These are phyloP conservation scores for Spencermartinsiella europaea DNA, from an alignment of 805 yeast species.

Conservation along the genomic window DNA sequence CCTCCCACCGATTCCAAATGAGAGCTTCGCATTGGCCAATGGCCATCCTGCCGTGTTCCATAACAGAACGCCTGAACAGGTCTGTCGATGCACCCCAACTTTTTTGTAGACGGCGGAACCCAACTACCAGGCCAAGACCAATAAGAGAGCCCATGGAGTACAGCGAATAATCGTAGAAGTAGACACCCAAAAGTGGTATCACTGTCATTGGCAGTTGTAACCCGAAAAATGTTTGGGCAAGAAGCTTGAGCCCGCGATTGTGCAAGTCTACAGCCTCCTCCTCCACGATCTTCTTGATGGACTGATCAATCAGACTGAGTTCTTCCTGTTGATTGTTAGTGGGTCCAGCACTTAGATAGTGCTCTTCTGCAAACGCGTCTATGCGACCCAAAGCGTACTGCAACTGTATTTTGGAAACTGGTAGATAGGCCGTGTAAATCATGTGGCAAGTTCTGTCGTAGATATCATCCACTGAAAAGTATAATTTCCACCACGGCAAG, in stretches of 20 bases:
- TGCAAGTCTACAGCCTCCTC: conserved; percentile 24
- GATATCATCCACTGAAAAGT: conserved; percentile 34
- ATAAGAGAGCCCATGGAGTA: conserved; percentile 34
- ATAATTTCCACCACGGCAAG: conserved; percentile 36
- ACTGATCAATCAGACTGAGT: not conserved
- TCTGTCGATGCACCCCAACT: conserved; percentile 28
- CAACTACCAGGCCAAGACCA: conserved; percentile 33
- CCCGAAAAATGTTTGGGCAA: conserved; percentile 27
- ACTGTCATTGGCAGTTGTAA: conserved; percentile 33
- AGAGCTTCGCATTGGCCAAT: conserved; percentile 26
- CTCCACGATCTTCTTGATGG: conserved; percentile 6
- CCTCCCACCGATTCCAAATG: conserved; percentile 31
- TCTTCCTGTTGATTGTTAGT: conserved; percentile 8
- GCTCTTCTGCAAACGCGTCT: conserved; percentile 14
- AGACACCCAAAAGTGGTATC: conserved; percentile 29
- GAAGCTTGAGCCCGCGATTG: conserved; percentile 25
- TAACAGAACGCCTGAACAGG: conserved; percentile 22
- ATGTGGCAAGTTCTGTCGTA: conserved; percentile 21
- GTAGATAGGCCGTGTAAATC: conserved; percentile 24
- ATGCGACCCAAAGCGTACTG: conserved; percentile 32
- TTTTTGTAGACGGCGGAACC: conserved; percentile 32
- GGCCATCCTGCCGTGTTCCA: conserved; percentile 24
- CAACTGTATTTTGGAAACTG: conserved; percentile 25
- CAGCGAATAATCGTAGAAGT: conserved; percentile 26
- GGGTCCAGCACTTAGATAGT: conserved; percentile 5